Evolutionary conservation across 306 rosid species (phyloP), one percentile per base, ranked within the genome.

Genomic region (Alnus glutinosa): DNA sequence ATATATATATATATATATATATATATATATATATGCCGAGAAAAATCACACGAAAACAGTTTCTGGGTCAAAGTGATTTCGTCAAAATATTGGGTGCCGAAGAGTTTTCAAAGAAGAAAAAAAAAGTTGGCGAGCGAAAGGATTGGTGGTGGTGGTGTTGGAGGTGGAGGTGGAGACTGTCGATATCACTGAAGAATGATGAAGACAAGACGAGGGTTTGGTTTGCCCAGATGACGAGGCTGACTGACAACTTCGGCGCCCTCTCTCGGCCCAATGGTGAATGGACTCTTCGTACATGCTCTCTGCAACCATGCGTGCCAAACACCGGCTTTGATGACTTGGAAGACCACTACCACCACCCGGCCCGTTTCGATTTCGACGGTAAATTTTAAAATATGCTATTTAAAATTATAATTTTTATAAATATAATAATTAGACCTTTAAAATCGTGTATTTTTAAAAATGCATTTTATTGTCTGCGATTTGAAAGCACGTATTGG

Each of bases 181-280:
- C 28, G 84, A 19, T 30, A 55, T 44, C 18, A 47, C 83, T 48
- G 70, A 75, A 55, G 71, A 68, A 46, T 34, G 89, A 89, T 70
- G 79, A 73, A 77, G 92, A 87, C 90, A 76, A 80, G 84, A 85
- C 92, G 52, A 68, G 34, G 81, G 87, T 71, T 55, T 28, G 74
- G 78, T 51, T 50, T 36, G 64, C 88, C 71, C 30, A 63, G 76
- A 83, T 70, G 11, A 34, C 78, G 64, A 78, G 63, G 46, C 73
- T 44, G 77, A 42, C 46, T 42, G 46, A 81, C 77, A 59, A 77
- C 70, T 76, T 82, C 73, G 77, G 75, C 81, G 73, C 79, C 76
- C 15, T 69, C 54, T 47, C 52, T 47, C 58, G 74, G 76, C 75
- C 84, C 81, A 75, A 44, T 44, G 78, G 32, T 10, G 13, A 28